Percentiles rank a stretch among this genome's conserved stretches.
These are phyloP conservation scores for Volutella citrinella DNA, from an alignment of 2,329 filamentous ascomycete genomes.

Conservation along the genomic window DNA sequence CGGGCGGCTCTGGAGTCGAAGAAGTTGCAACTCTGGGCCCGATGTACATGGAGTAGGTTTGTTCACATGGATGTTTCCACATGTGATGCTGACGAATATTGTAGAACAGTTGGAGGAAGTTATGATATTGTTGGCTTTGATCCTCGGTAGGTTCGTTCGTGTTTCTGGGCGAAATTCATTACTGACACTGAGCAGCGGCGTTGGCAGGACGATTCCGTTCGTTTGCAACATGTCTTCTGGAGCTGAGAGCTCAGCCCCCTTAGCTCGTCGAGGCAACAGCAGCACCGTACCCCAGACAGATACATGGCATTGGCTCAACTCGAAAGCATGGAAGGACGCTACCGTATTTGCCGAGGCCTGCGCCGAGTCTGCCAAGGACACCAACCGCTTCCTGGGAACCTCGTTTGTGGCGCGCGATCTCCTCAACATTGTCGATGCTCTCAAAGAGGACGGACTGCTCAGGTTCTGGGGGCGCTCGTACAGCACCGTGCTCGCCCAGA, in stretches of 20 bases:
- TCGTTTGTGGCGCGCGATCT: conserved; percentile 36
- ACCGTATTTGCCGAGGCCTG: conserved; percentile 18
- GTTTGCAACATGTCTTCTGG: conserved; percentile 3
- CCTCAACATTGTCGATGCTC: conserved; percentile 35
- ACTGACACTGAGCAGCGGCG: conserved; percentile 5
- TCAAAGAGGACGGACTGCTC: conserved; percentile 30
- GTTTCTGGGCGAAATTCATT: background rate
- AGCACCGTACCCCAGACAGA: conserved; percentile 7
- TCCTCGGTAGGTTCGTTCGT: conserved; percentile 12
- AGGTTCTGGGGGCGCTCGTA: conserved; percentile 31
- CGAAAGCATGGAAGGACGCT: background rate
- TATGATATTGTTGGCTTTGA: conserved; percentile 15
- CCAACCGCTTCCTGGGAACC: conserved; percentile 28
- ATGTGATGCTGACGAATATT: background rate
- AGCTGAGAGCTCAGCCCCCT: background rate
- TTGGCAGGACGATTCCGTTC: conserved; percentile 17
- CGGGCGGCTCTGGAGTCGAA: conserved; percentile 21
- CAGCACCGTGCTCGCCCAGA: conserved; percentile 17
- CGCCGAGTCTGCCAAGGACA: conserved; percentile 13
- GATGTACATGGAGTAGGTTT: conserved; percentile 5
- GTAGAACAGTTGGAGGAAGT: conserved; percentile 12
- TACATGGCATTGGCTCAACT: conserved; percentile 3
- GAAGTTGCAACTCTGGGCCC: background rate
- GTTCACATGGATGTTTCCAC: too few species aligned
- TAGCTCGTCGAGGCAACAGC: conserved; percentile 7